A percentile compares a stretch with the other conserved stretches of the same genome.
These are phyloP conservation scores for Starmera stellimalicola DNA, from an alignment of 1,139 yeast genomes.

Conservation along the genomic window DNA sequence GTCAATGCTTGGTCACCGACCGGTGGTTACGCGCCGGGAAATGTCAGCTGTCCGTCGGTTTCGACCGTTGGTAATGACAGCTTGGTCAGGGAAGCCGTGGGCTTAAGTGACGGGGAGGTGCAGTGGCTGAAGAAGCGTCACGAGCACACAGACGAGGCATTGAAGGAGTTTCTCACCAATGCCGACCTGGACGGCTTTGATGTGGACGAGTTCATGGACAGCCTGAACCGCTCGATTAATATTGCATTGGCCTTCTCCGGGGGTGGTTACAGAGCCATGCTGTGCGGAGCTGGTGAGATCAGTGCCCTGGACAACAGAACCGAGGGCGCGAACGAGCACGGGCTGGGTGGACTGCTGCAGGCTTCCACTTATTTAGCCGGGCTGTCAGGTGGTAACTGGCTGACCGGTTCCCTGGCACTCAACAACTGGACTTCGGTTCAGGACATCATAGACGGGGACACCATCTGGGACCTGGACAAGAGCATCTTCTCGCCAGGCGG, in stretches of 20 bases:
- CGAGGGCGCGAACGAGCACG: conserved; percentile 42
- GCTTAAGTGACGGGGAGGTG: conserved; percentile 21
- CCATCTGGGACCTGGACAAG: conserved; percentile 63
- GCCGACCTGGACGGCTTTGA: conserved; percentile 56
- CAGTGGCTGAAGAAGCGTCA: conserved; percentile 37
- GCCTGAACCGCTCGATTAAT: conserved; percentile 30
- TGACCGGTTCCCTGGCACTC: conserved; percentile 68
- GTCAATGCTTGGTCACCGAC: conserved; percentile 47
- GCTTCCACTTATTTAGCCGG: conserved; percentile 69
- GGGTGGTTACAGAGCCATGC: conserved; percentile 91
- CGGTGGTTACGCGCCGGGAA: conserved; percentile 57
- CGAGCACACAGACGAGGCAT: conserved; percentile 38
- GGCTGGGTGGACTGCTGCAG: conserved; percentile 74
- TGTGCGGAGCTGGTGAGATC: conserved; percentile 80
- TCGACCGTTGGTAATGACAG: conserved; percentile 16
- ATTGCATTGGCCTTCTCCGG: conserved; percentile 80
- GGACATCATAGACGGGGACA: conserved; percentile 37
- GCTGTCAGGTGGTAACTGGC: conserved; percentile 83
- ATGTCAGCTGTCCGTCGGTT: conserved; percentile 43
- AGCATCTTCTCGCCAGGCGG: conserved; percentile 52
- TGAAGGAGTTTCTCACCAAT: conserved; percentile 44
- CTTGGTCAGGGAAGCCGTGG: conserved; percentile 29
- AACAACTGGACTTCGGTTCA: conserved; percentile 76
- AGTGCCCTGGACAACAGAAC: conserved; percentile 77
- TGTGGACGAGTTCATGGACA: conserved; percentile 36